Base-by-base conservation (phyloP, 2,329 filamentous ascomycete genomes). In the Grosmannia huntii region DNA sequence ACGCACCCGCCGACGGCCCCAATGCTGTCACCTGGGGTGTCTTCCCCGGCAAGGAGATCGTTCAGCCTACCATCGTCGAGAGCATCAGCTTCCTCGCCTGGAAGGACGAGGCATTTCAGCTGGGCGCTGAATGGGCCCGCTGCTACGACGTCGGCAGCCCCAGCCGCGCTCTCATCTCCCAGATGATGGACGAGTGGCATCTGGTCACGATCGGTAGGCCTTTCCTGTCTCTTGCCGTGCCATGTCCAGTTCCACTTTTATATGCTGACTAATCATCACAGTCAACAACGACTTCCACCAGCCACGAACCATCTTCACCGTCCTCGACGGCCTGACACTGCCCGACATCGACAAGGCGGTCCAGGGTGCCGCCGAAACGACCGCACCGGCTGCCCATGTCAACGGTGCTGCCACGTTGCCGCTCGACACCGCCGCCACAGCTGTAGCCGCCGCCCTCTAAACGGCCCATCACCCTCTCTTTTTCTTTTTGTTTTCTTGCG, bases 1-100 rank as follows among this genome's bases (percentile, higher is more conserved):
- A 99, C 67, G 85, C 90, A 1, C 84, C 85, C 10, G 82, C 84
- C 25, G 90, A 95, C 65, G 89, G 90, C 6, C 94, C 94, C 44
- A 99, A 99, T 66, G 94, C 94, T n/a, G 89, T 99, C 55, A 99
- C 94, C 1, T 99, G 94, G 94, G 94, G 94, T 72, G 95, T 99
- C 38, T 99, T 97, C 76, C 92, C 94, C 0, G 94, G 94, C 60
- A 95, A 97, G 71, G 94, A 99, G 72, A 96, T 99, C 68, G 91
- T 99, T n/a, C 94, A 99, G 72, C 94, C 94, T 16, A 99, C 94
- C n/a, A 96, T 99, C 66, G 94, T 99, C 56, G 94, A 99, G 75
- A 95, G 89, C 21, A 86, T 99, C 70, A 95, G 89, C 70, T 99
- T 99, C 80, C 77, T 99, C 57, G 94, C 94, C 2, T 99, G 94